Evolutionary conservation across 768 basidiomycete species (phyloP), one percentile per base, ranked within the genome.

Genomic region (Flagelloscypha sp.): DNA sequence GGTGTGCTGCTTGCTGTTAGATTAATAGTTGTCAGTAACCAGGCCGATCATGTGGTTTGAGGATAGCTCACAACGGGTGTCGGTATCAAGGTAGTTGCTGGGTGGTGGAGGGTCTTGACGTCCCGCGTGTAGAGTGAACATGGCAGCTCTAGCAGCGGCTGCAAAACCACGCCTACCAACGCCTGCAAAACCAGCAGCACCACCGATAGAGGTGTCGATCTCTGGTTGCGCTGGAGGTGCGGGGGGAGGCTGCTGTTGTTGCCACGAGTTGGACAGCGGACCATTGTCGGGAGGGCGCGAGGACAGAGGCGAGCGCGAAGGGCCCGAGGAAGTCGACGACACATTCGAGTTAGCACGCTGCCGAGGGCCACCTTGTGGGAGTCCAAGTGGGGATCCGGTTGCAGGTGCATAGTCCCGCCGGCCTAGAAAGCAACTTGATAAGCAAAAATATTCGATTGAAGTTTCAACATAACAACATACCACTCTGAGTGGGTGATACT

Each of bases 181-280:
- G 7, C 89, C 89, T 1, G 89, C 89, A 89, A 93, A 92, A 1
- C 84, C 84, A 7, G 84, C 84, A 35, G 67, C 76, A 6, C 84
- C 84, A 3, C 84, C 84, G 3, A 50, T 67, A 52, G 79, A 76
- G n/a, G 84, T 86, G 49, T 84, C 73, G 7, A 79, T 65, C 22
- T 72, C 67, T 6, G 51, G 55, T 20, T 50, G 52, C n/a, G 44
- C 29, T 5, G 42, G 36, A 2, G 42, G 56, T 52, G 24, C 40
- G 22, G 36, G 34, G 17, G 18, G 27, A 24, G 42, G 50, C 36
- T 18, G 49, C 43, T 21, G 48, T 36, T 3, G 43, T 36, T 6
- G 55, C 46, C 24, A 35, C 35, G 46, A 16, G 35, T 46, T 24
- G 41, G 48, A 29, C 44, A 35, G 49, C 22, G 39, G 46, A 27